These are phyloP conservation scores for Abrus pulchellus DNA, from an alignment of 306 rosid species.

Conservation along the genomic window DNA sequence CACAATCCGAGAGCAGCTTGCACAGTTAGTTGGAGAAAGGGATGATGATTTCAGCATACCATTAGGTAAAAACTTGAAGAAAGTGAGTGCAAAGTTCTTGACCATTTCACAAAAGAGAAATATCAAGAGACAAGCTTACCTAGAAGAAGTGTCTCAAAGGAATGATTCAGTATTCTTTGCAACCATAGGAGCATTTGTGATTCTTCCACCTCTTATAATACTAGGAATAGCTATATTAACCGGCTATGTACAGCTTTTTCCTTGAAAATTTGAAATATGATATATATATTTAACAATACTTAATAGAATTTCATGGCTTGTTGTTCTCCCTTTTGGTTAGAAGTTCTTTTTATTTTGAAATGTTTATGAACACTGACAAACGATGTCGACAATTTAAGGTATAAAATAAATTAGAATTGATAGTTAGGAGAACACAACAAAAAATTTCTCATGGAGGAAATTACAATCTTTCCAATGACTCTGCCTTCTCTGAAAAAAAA, in stretches of 20 bases:
- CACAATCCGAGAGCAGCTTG: constrained; percentile 82
- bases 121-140: constrained; percentile 84
- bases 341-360: neutral
- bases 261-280: constrained; percentile 49
- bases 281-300: constrained; percentile 15
- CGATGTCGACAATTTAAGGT: neutral
- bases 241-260: constrained; percentile 95
- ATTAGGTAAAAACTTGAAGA: constrained; percentile 81
- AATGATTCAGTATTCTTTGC: constrained; percentile 92
- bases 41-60: constrained; percentile 85
- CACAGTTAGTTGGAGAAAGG: constrained; percentile 68
- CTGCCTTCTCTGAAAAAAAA: neutral
- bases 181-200: constrained; percentile 88
- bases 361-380: constrained; percentile 1
- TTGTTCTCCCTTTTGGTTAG: neutral
- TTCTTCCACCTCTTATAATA: constrained; percentile 92
- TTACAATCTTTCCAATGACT: constrained; percentile 4
- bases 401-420: neutral
- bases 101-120: constrained; percentile 92
- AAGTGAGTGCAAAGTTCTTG: constrained; percentile 77
- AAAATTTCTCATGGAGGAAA: neutral
- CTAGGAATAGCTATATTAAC: constrained; percentile 87
- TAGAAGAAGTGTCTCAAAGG: constrained; percentile 86
- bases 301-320: constrained; percentile 22
- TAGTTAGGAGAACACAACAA: neutral